Base-by-base conservation (phyloP, 2,329 filamentous ascomycete genomes). In the Metarhizium rileyi region DNA sequence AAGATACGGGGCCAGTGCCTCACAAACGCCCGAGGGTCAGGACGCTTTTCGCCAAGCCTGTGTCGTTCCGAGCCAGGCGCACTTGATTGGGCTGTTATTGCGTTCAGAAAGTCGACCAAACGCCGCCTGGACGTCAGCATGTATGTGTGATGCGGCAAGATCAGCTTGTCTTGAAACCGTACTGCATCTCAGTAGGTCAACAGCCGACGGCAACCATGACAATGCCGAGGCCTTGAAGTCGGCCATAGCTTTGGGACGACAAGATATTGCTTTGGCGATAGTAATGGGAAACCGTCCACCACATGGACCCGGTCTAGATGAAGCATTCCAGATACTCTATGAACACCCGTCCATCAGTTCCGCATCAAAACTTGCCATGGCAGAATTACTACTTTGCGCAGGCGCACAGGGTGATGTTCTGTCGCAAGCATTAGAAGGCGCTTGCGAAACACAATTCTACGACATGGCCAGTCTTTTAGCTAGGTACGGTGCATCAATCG, bases 351-450 rank as follows among this genome's bases (percentile, higher is more conserved):
- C 70, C 2, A 66, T 78, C 18, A 69, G 68, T 5, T 71, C 73
- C 0, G 68, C 71, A 27, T 70, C 74, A 28, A 80, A 76, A 56
- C 62, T 77, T 40, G 69, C 70, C 2, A 64, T 83, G 53, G 68
- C 75, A 0, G 78, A 83, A 57, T 63, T 80, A 3, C 58, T 84
- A 1, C 66, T 84, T 2, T 81, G 78, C 48, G 78, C 76, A 1
- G 79, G 80, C 0, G 78, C 78, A 1, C 65, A 69, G 12, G 80
- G 80, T 2, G 71, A 77, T 14, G 63, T 68, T 1, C 63, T 78
- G 1, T 70, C 75, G 0, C 62, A 66, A 27, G 75, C 73, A 0
- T 64, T 82, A 1, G 62, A 74, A 6, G 65, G 72, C 28, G 74
- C 77, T 0, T 74, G 72, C 47, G 65, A 70, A 6, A 68, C 67